Evolutionary conservation across 1,139 yeast species (phyloP).

Genomic region (Geotrichum aggregatum): DNA sequence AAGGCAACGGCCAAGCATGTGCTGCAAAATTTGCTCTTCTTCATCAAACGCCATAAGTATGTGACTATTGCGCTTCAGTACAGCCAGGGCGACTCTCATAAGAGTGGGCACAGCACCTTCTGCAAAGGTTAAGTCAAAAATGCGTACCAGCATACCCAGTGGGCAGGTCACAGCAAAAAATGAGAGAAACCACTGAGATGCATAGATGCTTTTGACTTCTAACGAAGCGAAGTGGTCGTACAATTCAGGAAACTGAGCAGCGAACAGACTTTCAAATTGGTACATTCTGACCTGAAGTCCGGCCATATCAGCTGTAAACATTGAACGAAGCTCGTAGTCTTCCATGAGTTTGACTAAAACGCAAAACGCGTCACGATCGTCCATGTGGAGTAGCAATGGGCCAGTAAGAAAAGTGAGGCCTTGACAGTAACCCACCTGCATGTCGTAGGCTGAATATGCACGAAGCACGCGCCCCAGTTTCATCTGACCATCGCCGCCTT

Average conservation of each 20-base stretch:
- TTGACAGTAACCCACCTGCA: conserved; percentile 69
- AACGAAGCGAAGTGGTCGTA: conserved; percentile 45
- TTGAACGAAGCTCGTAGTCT: conserved; percentile 55
- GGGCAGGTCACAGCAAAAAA: conserved; percentile 61
- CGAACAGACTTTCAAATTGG: conserved; percentile 50
- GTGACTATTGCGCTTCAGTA: conserved; percentile 50
- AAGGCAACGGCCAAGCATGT: conserved; percentile 52
- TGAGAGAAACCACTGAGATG: conserved; percentile 63
- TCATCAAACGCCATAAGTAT: conserved; percentile 52
- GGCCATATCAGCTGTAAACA: conserved; percentile 55
- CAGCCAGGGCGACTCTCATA: conserved; percentile 56
- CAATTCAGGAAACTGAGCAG: conserved; percentile 44
- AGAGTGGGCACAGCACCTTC: conserved; percentile 66
- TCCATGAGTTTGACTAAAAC: conserved; percentile 59
- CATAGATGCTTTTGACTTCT: conserved; percentile 38
- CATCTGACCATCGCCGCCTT: conserved; percentile 44
- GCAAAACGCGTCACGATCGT: conserved; percentile 51
- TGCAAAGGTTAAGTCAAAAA: conserved; percentile 53
- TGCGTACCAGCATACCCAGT: conserved; percentile 48
- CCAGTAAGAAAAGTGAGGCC: conserved; percentile 66
- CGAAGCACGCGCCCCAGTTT: conserved; percentile 56
- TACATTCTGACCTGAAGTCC: conserved; percentile 53
- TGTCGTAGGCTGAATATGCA: conserved; percentile 64
- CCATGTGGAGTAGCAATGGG: conserved; percentile 52
- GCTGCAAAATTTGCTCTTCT: conserved; percentile 60